Conservation (phyloP, 106 monocot genomes). For the Triglochin maritima region DNA sequence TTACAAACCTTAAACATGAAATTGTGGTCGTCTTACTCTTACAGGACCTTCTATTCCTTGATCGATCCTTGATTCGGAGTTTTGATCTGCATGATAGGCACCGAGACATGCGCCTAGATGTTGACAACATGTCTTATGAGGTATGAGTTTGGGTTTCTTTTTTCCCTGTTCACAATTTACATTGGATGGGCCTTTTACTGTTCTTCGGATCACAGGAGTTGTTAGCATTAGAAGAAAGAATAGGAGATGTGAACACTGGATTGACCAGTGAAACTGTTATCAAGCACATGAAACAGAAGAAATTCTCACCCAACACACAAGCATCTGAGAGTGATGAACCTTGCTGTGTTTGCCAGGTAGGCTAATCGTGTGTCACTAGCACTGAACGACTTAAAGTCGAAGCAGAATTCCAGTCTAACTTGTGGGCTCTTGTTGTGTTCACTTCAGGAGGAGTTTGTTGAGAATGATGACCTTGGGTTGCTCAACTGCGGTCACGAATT, state of each 20-base stretch:
- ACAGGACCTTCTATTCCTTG: constrained; percentile 26
- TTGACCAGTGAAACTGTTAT: constrained; percentile 34
- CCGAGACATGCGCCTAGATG: constrained; percentile 60
- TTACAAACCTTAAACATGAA: too few species aligned
- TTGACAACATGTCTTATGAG: constrained; percentile 82
- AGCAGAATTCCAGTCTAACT: too few species aligned
- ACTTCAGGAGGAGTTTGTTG: too few species aligned
- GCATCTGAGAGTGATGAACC: constrained; percentile 6
- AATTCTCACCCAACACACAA: not conserved
- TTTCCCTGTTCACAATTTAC: not conserved
- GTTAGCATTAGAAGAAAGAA: constrained; percentile 50
- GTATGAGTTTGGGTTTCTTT: constrained; percentile 12
- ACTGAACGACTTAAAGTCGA: too few species aligned
- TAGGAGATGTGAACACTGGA: constrained; percentile 59
- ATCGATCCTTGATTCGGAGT: constrained; percentile 17
- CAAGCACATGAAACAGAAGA: constrained; percentile 25
- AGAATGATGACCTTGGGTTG: too few species aligned
- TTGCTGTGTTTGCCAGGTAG: constrained; percentile 33
- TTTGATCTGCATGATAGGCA: constrained; percentile 40
- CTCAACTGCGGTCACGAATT: too few species aligned
- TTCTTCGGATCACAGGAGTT: constrained; percentile 27
- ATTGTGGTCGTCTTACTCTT: too few species aligned
- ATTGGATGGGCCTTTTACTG: not conserved
- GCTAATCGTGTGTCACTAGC: too few species aligned
- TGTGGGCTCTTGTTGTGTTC: too few species aligned